Evolutionary conservation across 768 basidiomycete genomes (phyloP), one percentile per base, ranked within the genome.

Genomic region (Pholiota molesta): DNA sequence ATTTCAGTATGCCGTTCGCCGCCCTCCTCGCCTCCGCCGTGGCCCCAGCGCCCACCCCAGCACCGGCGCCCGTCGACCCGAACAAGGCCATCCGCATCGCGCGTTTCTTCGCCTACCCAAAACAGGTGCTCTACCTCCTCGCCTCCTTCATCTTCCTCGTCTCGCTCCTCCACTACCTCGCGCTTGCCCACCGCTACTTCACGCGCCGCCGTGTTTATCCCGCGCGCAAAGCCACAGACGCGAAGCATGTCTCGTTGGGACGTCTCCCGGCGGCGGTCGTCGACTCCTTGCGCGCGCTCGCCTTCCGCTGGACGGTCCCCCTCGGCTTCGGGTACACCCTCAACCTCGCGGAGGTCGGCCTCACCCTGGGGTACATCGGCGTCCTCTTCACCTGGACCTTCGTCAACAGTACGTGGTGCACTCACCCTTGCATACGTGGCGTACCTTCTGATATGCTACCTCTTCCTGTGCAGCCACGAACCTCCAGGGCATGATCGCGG

Each of bases 51-150:
- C 21, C 47, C 21, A 14, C 23, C 21, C 7, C 47, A 17, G 33
- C 60, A 5, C 47, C 60, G 9, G 54, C 60, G 6, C 47, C 60
- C 11, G 67, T 63, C 35, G 63, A 64, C 54, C 68, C 66, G 19
- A 71, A 76, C 63, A 71, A 71, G 52, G 61, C 63, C 19, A 60
- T 75, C 52, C 72, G 73, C 35, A 57, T 69, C 19, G 55, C 67
- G 9, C 65, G 74, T 14, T 66, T 65, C 51, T 66, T 65, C 14
- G 51, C 65, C 7, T 83, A 82, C 65, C 78, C 82, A 3, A 70
- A 74, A 42, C 72, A 80, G 61, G 69, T 79, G 21, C 78, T 80
- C 73, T 82, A 77, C 66, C 72, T 79, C 60, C 44, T 83, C 31
- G 78, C 75, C 10, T 69, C 71, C 60, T 77, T 83, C 70, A 76